Percentiles rank a stretch among this genome's conserved stretches.
These are phyloP conservation scores for Quercus glauca DNA, from an alignment of 306 rosid genomes.

Conservation along the genomic window DNA sequence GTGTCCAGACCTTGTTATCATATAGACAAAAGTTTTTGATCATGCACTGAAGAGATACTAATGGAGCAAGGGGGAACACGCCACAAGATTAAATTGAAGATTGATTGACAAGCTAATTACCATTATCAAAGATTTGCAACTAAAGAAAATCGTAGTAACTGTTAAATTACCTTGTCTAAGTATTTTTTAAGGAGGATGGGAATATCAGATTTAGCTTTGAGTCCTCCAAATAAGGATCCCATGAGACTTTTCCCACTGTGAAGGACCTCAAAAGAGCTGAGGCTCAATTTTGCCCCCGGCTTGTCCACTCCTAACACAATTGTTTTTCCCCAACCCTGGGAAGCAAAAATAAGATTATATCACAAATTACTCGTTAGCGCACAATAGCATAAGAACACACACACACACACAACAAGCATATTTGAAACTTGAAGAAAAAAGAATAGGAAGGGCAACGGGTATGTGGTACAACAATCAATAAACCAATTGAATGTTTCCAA, in stretches of 20 bases:
- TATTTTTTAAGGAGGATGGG: slow-evolving; percentile 72
- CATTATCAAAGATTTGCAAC: background rate
- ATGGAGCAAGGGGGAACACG: background rate
- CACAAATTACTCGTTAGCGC: background rate
- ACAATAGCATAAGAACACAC: background rate
- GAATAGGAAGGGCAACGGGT: background rate
- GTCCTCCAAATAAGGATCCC: slow-evolving; percentile 83
- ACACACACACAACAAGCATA: background rate
- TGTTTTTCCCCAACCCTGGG: slow-evolving; percentile 96
- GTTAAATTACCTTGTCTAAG: slow-evolving; percentile 58
- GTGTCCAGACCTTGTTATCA: background rate
- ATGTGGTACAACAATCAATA: background rate
- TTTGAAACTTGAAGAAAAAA: background rate
- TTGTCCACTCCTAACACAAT: slow-evolving; percentile 71
- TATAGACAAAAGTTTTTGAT: no score
- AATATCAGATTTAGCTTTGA: slow-evolving; percentile 69
- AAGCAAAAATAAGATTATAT: background rate
- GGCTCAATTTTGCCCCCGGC: slow-evolving; percentile 50
- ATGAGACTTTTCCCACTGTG: slow-evolving; percentile 47
- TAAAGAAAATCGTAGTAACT: background rate
- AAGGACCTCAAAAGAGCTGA: slow-evolving; percentile 49
- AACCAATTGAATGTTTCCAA: background rate
- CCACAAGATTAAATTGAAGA: background rate
- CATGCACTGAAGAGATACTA: background rate
- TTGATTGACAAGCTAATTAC: background rate